Evolutionary conservation across 148 eudicot genomes (phyloP), one percentile per base, ranked within the genome.

Genomic region (Rhododendron kiyosumense): DNA sequence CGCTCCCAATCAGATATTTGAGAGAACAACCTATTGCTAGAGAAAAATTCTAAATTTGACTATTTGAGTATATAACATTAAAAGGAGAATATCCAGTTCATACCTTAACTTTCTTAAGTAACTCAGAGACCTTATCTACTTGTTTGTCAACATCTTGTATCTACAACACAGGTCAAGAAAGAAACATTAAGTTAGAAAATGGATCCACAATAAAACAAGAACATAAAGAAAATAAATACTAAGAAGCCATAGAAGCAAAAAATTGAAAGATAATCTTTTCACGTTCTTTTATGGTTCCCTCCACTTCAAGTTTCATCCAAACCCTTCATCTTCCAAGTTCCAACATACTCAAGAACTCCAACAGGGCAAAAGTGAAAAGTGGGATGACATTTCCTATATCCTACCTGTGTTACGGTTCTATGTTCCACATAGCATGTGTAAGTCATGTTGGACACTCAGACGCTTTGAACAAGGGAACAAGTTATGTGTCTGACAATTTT

Each of bases 101-200:
- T 89, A 92, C 93, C 93, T 92, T 92, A 38, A 92, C 91, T 76
- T 90, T 92, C 83, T 71, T 59, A 46, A 90, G 91, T 36, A 90
- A 87, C 38, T 14, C 91, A 18, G 90, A 67, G 28, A 92, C 86
- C 85, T 90, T 92, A 49, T 90, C 92, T 45, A 92, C 92, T 84
- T 88, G 91, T 80, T 89, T 92, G 79, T 92, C 92, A 69, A 88
- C 87, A 84, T 92, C 93, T 85, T 92, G 92, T 85, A 92, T 88
- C 93, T 92, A 67, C 74, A 63, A 54, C 22, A 83, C 36, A 83
- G 87, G 71, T 34, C 61, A 49, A 74, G 49, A 36, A 61, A 77
- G 49, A 63, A 77, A 24, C 30, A 30, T 43, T 22, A 52, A 7
- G 49, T 51, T 22, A 63, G 61, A 51, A 36, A 24, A 11, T 34